Evolutionary conservation across 129 eudicot species (phyloP).

Genomic region (Helianthus annuus): DNA sequence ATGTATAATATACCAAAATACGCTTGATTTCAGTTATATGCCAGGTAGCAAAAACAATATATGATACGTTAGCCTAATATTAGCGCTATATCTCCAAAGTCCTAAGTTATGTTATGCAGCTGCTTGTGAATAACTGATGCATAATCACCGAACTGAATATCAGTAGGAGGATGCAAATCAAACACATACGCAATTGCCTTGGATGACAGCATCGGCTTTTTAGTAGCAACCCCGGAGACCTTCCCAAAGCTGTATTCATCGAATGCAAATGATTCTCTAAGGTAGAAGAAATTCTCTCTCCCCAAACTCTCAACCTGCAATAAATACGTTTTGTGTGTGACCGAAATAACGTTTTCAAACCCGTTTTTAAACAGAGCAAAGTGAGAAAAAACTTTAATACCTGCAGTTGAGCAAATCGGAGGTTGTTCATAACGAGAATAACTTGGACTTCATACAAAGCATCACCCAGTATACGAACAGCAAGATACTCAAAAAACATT

Average conservation of each 20-base stretch:
- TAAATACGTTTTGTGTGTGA: background rate
- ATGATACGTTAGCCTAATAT: background rate
- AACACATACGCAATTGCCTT: slow-evolving; percentile 69
- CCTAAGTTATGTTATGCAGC: slow-evolving; percentile 29
- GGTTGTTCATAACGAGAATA: slow-evolving; percentile 74
- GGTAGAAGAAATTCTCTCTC: slow-evolving; percentile 68
- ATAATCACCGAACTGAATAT: slow-evolving; percentile 46
- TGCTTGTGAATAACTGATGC: slow-evolving; percentile 33
- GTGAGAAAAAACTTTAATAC: slow-evolving; percentile 34
- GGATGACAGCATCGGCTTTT: slow-evolving; percentile 56
- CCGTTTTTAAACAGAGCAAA: background rate
- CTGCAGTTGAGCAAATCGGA: slow-evolving; percentile 85
- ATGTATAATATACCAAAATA: background rate
- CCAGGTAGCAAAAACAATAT: background rate
- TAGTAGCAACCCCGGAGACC: slow-evolving; percentile 37
- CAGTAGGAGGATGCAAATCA: slow-evolving; percentile 54
- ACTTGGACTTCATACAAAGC: slow-evolving; percentile 51
- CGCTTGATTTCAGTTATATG: background rate
- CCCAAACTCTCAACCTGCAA: slow-evolving; percentile 78
- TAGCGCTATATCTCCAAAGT: background rate
- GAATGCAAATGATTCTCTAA: slow-evolving; percentile 61
- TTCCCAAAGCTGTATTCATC: slow-evolving; percentile 73
- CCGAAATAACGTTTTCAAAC: background rate
- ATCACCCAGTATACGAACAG: slow-evolving; percentile 70
- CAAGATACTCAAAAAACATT: slow-evolving; percentile 62